These are phyloP conservation scores for Hymenotorrendiella dingleyae DNA, from an alignment of 2,329 filamentous ascomycete species.

Conservation along the genomic window DNA sequence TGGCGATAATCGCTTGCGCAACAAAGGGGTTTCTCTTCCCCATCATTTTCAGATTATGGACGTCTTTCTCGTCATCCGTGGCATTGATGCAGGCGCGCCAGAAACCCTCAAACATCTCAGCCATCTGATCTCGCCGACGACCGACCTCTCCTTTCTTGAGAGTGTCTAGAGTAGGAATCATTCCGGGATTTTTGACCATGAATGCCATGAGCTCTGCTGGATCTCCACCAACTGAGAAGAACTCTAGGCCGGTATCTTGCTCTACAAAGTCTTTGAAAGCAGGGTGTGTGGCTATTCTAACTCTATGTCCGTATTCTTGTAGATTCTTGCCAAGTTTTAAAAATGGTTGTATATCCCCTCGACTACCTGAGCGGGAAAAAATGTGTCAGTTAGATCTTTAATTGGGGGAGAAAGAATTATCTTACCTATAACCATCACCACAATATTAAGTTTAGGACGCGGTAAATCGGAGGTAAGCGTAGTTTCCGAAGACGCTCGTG, in stretches of 20 bases:
- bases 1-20: slow-evolving; percentile 78
- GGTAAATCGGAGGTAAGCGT: slow-evolving; percentile 17
- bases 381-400: too few species aligned
- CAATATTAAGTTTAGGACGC: slow-evolving; percentile 55
- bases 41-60: slow-evolving; percentile 59
- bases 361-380: too few species aligned
- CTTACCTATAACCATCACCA: slow-evolving; percentile 82
- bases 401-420: too few species aligned
- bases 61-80: slow-evolving; percentile 61
- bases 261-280: slow-evolving; percentile 72
- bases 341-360: slow-evolving; percentile 78
- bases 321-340: slow-evolving; percentile 68
- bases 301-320: slow-evolving; percentile 67
- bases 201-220: slow-evolving; percentile 80
- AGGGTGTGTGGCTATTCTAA: slow-evolving; percentile 73
- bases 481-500: slow-evolving; percentile 12
- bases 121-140: slow-evolving; percentile 62
- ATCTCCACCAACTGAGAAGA: slow-evolving; percentile 75
- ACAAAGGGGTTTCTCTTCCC: slow-evolving; percentile 55
- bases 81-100: slow-evolving; percentile 73
- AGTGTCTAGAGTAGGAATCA: slow-evolving; percentile 69
- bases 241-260: slow-evolving; percentile 66
- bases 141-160: slow-evolving; percentile 70
- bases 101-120: slow-evolving; percentile 77
- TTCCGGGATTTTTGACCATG: slow-evolving; percentile 74